phyloP scores from a whole-genome alignment of 2,329 filamentous ascomycete genomes.

The Hypoxylon sp. region DNA sequence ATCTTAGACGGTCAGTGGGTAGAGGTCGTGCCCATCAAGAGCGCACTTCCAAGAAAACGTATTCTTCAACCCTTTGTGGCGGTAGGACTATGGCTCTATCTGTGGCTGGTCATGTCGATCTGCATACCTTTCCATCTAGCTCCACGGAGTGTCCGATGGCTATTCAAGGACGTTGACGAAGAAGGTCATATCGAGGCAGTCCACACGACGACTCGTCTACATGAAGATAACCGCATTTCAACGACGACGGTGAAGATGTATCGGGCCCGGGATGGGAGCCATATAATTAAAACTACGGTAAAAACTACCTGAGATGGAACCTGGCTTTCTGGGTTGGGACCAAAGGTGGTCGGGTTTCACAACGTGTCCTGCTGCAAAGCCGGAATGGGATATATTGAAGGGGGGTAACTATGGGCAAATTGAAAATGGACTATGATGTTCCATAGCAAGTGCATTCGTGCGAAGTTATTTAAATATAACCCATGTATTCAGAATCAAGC shows the following conservation, averaged over 20 bases:
- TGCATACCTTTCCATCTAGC: not conserved
- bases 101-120: not conserved
- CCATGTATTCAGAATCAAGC: not conserved
- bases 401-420: not conserved
- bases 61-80: not conserved
- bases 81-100: not conserved
- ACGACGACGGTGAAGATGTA: not conserved
- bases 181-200: not conserved
- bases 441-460: not conserved
- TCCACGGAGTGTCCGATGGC: not conserved
- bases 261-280: too few species aligned
- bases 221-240: not conserved
- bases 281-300: too few species aligned
- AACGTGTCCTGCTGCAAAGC: not conserved
- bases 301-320: not conserved
- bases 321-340: not conserved
- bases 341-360: not conserved
- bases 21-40: not conserved
- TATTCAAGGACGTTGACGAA: not conserved
- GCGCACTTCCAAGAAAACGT: not conserved
- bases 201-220: not conserved
- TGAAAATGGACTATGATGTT: not conserved
- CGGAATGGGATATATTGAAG: not conserved
- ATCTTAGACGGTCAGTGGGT: not conserved
- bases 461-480: not conserved